Evolutionary conservation across 805 yeast genomes (phyloP), one percentile per base, ranked within the genome.

Genomic region (Yarrowia sp.): DNA sequence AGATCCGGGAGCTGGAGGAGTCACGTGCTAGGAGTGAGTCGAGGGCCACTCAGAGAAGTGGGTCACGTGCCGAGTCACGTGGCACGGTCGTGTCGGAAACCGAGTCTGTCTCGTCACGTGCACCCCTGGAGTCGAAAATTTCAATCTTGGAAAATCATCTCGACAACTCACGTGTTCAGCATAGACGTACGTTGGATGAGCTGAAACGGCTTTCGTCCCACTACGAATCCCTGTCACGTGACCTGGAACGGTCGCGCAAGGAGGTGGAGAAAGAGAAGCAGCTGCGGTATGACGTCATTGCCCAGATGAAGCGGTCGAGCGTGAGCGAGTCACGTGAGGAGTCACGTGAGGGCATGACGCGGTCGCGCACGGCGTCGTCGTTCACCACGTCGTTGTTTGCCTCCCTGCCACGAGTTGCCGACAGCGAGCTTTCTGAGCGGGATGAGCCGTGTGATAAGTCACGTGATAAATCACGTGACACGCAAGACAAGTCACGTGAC

Each of bases 251-350:
- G 17, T 42, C 50, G n/a, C 64, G 64, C 15, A 42, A 42, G 50
- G 64, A 58, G 15, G 50, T 58, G 3, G 64, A 58, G 15, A 58
- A 58, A 42, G 64, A 58, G 50, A 58, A 58, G 13, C 64, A 58
- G 50, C 40, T 58, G 13, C 39, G 50, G 39, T 43, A 42, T 43
- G 64, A 58, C 13, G 50, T 58, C 0, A 43, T 58, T 17, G 50
- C 49, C 2, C 64, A 58, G 64, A 58, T 58, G 64, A 58, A 58
- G 17, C 63, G 63, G 39, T 15, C 63, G 6, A 15, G 30, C 12
- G 47, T 55, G n/a, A n/a, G 10, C n/a, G 63, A 55, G 63, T 30
- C 44, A 15, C 44, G 61, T 24, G 61, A 55, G 1, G 61, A 39
- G 20, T 24, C 30, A 24, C 30, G 30, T 20, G 36, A 36, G 9